Percentiles rank a stretch among this genome's conserved stretches.
phyloP scores from a whole-genome alignment of 2,329 filamentous ascomycete species.

The Penicillium thymicola region DNA sequence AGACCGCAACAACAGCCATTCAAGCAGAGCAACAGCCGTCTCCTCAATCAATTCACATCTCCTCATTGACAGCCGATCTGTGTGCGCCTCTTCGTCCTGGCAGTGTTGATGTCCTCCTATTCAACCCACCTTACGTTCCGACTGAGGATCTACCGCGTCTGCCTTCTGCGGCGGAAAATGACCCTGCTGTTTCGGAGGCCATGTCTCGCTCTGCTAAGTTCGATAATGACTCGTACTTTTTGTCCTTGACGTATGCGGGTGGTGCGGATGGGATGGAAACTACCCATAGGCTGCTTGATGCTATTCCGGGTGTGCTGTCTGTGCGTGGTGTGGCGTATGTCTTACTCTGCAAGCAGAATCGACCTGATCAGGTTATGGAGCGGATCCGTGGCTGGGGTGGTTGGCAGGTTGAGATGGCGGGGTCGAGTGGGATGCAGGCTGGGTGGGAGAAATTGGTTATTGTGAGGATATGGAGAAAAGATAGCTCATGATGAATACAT shows the following conservation, averaged over 20 bases:
- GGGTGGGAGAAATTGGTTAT: slow-evolving; percentile 95
- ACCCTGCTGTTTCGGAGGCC: slow-evolving; percentile 27
- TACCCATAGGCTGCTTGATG: slow-evolving; percentile 72
- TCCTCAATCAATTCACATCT: slow-evolving; percentile 56
- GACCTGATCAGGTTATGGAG: slow-evolving; percentile 68
- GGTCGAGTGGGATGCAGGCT: slow-evolving; percentile 77
- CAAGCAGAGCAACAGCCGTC: slow-evolving; percentile 25
- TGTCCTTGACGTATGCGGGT: slow-evolving; percentile 84
- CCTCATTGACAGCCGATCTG: slow-evolving; percentile 69
- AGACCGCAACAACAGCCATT: slow-evolving; percentile 61
- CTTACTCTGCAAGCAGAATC: slow-evolving; percentile 86
- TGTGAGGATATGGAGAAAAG: slow-evolving; percentile 71
- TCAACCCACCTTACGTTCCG: slow-evolving; percentile 97
- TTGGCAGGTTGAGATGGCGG: slow-evolving; percentile 77
- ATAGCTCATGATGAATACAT: not conserved
- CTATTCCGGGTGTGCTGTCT: slow-evolving; percentile 63
- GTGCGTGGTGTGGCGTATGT: slow-evolving; percentile 78
- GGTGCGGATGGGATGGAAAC: slow-evolving; percentile 91
- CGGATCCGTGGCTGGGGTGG: slow-evolving; percentile 56
- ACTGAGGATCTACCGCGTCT: slow-evolving; percentile 68
- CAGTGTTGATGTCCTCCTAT: slow-evolving; percentile 78
- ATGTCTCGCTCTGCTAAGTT: slow-evolving; percentile 49
- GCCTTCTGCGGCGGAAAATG: slow-evolving; percentile 28
- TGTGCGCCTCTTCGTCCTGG: slow-evolving; percentile 56
- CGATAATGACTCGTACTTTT: slow-evolving; percentile 76